Evolutionary conservation across 345 rosid genomes (phyloP).

Genomic region (Brassica nigra): DNA sequence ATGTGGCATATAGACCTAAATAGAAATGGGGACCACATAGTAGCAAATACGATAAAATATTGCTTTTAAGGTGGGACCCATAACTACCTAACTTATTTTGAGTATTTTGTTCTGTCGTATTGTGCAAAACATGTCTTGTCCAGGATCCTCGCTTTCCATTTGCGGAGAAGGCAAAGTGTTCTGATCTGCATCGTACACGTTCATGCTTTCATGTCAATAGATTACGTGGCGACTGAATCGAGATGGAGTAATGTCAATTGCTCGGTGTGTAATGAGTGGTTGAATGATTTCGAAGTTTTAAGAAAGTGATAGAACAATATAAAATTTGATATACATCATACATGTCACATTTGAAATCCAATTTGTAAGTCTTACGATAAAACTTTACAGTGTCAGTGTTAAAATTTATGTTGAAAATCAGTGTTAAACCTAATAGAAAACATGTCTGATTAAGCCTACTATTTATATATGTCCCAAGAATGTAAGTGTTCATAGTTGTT

Average conservation of each 20-base stretch:
- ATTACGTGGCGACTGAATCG: not conserved
- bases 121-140: conserved; percentile 28
- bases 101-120: conserved; percentile 26
- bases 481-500: not conserved
- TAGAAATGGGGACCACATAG: conserved; percentile 7
- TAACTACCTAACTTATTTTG: conserved; percentile 15
- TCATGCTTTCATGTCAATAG: not conserved
- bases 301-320: not conserved
- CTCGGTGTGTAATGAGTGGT: not conserved
- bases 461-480: not conserved
- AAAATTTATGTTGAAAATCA: too few relatives aligned
- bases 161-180: conserved; percentile 31
- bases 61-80: conserved; percentile 35
- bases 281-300: conserved; percentile 16
- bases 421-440: too few relatives aligned
- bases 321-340: not conserved
- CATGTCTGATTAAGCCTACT: not conserved
- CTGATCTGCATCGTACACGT: conserved; percentile 18
- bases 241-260: not conserved
- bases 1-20: conserved; percentile 21
- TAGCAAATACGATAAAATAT: conserved; percentile 38
- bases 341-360: conserved; percentile 11
- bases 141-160: conserved; percentile 41
- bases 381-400: not conserved
- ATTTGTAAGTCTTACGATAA: not conserved